Base-by-base conservation (phyloP, 371 early-diverging fungal genomes). In the Apophysomyces ossiformis region DNA sequence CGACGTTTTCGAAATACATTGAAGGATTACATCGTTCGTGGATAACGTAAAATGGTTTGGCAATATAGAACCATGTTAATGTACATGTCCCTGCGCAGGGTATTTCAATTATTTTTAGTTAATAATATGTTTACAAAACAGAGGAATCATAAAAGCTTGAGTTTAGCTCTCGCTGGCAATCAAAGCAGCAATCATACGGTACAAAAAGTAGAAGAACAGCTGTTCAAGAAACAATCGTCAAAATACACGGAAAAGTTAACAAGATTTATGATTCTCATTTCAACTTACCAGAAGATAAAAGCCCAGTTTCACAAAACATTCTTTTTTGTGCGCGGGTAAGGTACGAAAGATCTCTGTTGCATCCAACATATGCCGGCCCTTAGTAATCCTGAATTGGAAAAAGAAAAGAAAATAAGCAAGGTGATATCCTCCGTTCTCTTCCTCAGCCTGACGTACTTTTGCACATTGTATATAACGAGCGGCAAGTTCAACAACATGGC, bases 311-410 rank as follows among this genome's bases (percentile, higher is more conserved):
- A 92, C 80, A 75, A 96, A 95, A 77, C 90, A 87, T 78, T 96
- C 97, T 76, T 89, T 89, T 83, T 97, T 97, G 77, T 96, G 94
- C 62, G 81, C 82, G 9, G 88, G 79, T 60, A 96, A 73, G 8
- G 95, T 95, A 66, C 96, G 88, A 85, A 97, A 97, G 65, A 97
- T 95, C 75, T 95, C 95, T 39, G 96, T 96, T 4, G 96, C 93
- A 74, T 97, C 97, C 75, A 90, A 95, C 87, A 92, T 89, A 78
- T 96, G 95, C 68, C 87, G 82, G 69, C 84, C 81, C 69, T 89
- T 87, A 54, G 86, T 71, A 36, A 94, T 81, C 77, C 93, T 92
- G 68, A 8, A 13, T 26, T 26, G 37, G 58, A 58, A 26, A 46
- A 56, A 63, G n/a, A 41, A n/a, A 36, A 13, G 44, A n/a, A 36